A percentile compares a stretch with the other conserved stretches of the same genome.
Conservation (phyloP, 1,139 yeast genomes). For the Protomyces inouyei region DNA sequence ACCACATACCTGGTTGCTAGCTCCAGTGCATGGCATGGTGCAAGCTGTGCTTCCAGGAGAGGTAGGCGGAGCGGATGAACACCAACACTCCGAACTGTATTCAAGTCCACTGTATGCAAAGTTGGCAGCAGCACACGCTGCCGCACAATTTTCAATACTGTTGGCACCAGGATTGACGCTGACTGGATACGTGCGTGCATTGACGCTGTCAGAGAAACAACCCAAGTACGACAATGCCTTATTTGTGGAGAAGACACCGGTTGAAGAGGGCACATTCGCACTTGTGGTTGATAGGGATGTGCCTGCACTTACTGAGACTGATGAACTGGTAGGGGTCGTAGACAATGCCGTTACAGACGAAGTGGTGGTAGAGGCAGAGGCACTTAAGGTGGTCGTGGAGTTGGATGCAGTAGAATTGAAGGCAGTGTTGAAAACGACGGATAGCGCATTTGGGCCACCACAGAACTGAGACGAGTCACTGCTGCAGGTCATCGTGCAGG, state of each 20-base stretch:
- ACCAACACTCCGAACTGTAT: slow-evolving; percentile 21
- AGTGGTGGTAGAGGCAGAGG: background rate
- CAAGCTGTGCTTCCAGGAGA: background rate
- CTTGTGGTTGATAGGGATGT: background rate
- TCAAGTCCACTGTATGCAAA: slow-evolving; percentile 14
- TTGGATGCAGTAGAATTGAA: background rate
- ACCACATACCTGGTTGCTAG: slow-evolving; percentile 8
- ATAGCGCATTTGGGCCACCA: background rate
- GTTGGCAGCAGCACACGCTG: background rate
- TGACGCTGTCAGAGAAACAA: background rate
- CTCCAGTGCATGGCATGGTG: background rate
- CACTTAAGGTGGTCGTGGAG: background rate
- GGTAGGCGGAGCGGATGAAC: background rate
- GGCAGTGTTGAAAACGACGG: background rate
- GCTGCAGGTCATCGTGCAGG: slow-evolving; percentile 5
- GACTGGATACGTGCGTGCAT: background rate
- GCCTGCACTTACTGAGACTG: background rate
- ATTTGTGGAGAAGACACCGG: background rate
- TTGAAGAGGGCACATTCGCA: background rate
- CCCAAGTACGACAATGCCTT: background rate
- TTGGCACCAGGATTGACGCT: background rate
- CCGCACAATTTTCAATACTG: slow-evolving; percentile 3
- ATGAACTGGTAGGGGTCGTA: background rate
- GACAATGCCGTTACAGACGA: background rate
- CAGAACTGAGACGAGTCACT: slow-evolving; percentile 33